Base-by-base conservation (phyloP, 805 yeast species). In the Helenozyma baotianmanensis region DNA sequence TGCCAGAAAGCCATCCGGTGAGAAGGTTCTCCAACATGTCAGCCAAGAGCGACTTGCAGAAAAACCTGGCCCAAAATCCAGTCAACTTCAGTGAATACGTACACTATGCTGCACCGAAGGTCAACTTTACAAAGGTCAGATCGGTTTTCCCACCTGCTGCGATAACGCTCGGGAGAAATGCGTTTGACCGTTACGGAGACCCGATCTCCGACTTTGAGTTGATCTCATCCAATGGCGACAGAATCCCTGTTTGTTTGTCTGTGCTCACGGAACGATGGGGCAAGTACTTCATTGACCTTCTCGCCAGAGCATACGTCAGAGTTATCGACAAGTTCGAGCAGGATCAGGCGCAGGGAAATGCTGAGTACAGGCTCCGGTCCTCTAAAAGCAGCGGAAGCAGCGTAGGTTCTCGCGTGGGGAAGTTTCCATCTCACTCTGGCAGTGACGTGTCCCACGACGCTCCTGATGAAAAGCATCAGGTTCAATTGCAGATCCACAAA, bases 211-310 rank as follows among this genome's bases (percentile, higher is more conserved):
- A 84, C 56, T 78, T 84, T 51, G 88, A 82, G 50, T 62, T 84
- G 30, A 69, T 82, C 8, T 72, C 84, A 1, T 65, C 74, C n/a
- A 84, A 77, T 47, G 90, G 89, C 6, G 80, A 76, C 27, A 58
- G 78, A n/a, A 65, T 81, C 11, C 76, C 80, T 0, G 76, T 80
- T 4, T 81, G 89, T 1, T 39, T 77, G 29, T 68, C 64, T 42
- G 59, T 83, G 4, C 62, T 84, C 33, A 67, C 83, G 43, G 81
- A 78, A 44, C 64, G 92, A 50, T 84, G 94, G 94, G 92, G 92
- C 1, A 56, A 74, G 21, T 79, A 74, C 40, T 84, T 84, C 49
- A 79, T 80, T 42, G 68, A 68, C 42, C 41, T 82, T 12, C 53
- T 83, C 24, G 66, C 87, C 0, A 70, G 73, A 45, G 83, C 80